Evolutionary conservation across 139 green algal genomes (phyloP), one percentile per base, ranked within the genome.

Genomic region (Deuterostichococcus epilithicus): DNA sequence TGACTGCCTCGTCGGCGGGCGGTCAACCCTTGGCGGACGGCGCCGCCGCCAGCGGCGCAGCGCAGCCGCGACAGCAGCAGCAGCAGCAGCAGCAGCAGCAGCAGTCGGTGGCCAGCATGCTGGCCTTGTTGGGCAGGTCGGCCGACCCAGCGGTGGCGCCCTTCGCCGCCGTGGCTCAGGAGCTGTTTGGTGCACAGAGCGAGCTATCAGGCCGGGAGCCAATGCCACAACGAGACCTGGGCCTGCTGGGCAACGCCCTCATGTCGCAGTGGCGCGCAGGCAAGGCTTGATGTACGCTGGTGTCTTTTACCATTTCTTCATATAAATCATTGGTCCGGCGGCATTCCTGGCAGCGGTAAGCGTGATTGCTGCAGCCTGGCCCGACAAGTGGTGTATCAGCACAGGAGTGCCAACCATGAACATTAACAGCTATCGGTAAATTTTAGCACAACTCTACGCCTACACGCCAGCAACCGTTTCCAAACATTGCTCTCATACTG

Each of bases 221-320:
- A 33, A 45, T 59, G 0, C 36, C 73, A 3, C 59, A 78, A 23
- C 81, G 79, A 0, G 82, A 81, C 13, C 68, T 88, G 39, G 84
- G 78, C 0, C 78, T 83, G 0, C 66, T 91, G 32, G 86, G 86
- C 0, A 79, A 80, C 66, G 88, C 88, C 68, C 73, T 91, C 52
- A 52, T 91, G 70, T 76, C 72, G 1, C 76, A 77, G 39, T 90
- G 85, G 86, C 68, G 76, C 5, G 83, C 20, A n/a, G n/a, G n/a
- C n/a, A n/a, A n/a, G n/a, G n/a, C n/a, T n/a, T n/a, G n/a, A n/a
- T n/a, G n/a, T n/a, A n/a, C n/a, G n/a, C n/a, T n/a, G n/a, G n/a
- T n/a, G n/a, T n/a, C n/a, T n/a, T n/a, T n/a, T n/a, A n/a, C n/a
- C n/a, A n/a, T n/a, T n/a, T n/a, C n/a, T n/a, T n/a, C n/a, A n/a